These are phyloP conservation scores for Colletotrichum filicis DNA, from an alignment of 2,329 filamentous ascomycete species.

Conservation along the genomic window DNA sequence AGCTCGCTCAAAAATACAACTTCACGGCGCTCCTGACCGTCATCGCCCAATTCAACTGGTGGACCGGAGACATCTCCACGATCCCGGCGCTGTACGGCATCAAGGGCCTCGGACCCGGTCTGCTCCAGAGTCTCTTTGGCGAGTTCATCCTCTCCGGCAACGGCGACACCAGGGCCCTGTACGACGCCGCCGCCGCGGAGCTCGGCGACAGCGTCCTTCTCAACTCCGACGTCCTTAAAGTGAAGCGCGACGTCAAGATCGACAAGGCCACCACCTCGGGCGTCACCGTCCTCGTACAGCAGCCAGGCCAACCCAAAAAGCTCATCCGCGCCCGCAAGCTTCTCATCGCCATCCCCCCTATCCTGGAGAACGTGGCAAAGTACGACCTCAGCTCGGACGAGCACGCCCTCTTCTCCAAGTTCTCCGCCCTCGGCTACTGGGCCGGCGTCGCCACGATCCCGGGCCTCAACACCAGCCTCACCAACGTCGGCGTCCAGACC, in stretches of 20 bases:
- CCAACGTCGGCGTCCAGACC: slow-evolving; percentile 36
- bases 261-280: slow-evolving; percentile 35
- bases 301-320: slow-evolving; percentile 12
- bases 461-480: slow-evolving; percentile 38
- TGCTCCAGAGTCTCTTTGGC: slow-evolving; percentile 34
- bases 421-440: slow-evolving; percentile 46
- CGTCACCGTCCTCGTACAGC: slow-evolving; percentile 39
- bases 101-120: slow-evolving; percentile 42
- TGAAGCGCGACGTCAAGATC: slow-evolving; percentile 38
- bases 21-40: slow-evolving; percentile 47
- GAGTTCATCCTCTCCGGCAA: slow-evolving; percentile 39
- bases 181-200: slow-evolving; percentile 39
- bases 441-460: slow-evolving; percentile 44
- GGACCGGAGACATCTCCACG: slow-evolving; percentile 51
- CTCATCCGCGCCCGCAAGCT: slow-evolving; percentile 38
- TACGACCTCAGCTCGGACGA: slow-evolving; percentile 47
- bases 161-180: slow-evolving; percentile 41
- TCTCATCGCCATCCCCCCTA: slow-evolving; percentile 50
- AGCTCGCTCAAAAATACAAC: slow-evolving; percentile 54
- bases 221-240: slow-evolving; percentile 37
- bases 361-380: slow-evolving; percentile 42
- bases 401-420: slow-evolving; percentile 45
- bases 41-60: slow-evolving; percentile 48
- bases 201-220: slow-evolving; percentile 43
- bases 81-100: slow-evolving; percentile 53